Evolutionary conservation across 768 basidiomycete species (phyloP).

Genomic region (Termitomyces sp.): DNA sequence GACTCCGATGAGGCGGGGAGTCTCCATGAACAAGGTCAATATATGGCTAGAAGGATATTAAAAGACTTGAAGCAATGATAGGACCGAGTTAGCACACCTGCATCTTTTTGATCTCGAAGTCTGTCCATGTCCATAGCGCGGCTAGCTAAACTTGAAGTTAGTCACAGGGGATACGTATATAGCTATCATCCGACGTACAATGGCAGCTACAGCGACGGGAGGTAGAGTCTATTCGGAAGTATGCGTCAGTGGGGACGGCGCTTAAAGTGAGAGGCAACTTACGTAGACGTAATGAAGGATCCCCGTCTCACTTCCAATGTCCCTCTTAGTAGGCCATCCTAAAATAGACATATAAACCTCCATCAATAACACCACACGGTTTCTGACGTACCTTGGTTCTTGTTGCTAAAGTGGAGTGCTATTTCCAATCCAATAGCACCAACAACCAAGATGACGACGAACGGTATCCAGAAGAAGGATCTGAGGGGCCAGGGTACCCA

Average conservation of each 20-base stretch:
- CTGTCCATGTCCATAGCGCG: conserved; percentile 52
- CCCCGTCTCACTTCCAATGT: conserved; percentile 24
- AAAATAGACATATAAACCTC: neutral
- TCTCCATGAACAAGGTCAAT: conserved; percentile 53
- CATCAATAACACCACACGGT: neutral
- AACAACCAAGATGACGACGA: conserved; percentile 29
- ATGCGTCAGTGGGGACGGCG: conserved; percentile 1
- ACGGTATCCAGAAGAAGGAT: conserved; percentile 39
- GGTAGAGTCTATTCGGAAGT: conserved; percentile 37
- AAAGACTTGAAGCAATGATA: neutral
- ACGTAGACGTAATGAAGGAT: conserved; percentile 52
- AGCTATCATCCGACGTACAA: conserved; percentile 23
- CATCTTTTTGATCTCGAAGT: conserved; percentile 51
- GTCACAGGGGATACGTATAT: neutral
- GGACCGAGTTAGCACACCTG: conserved; percentile 27
- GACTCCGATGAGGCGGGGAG: conserved; percentile 44
- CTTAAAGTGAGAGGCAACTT: conserved; percentile 14
- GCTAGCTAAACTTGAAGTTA: conserved; percentile 26
- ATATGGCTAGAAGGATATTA: conserved; percentile 35
- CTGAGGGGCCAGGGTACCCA: conserved; percentile 43
- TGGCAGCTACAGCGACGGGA: conserved; percentile 43
- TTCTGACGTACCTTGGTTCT: conserved; percentile 31
- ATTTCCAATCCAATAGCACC: conserved; percentile 42
- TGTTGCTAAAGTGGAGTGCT: conserved; percentile 39
- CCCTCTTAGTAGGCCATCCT: conserved; percentile 40